Percentiles rank a stretch among this genome's conserved stretches.
Conservation (phyloP, 306 rosid genomes). For the Delonix regia region DNA sequence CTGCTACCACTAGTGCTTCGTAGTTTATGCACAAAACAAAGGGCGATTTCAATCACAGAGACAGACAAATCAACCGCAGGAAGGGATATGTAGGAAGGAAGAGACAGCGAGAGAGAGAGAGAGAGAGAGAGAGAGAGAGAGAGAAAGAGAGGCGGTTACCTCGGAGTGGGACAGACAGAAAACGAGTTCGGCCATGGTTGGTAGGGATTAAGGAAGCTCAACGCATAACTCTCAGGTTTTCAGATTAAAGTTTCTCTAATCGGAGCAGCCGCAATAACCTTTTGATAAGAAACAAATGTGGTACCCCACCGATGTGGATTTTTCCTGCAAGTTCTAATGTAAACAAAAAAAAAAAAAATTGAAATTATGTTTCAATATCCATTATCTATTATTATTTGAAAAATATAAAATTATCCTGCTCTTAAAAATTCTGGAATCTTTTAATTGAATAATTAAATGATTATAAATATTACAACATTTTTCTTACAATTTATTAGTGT, state of each 20-base stretch:
- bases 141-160: conserved; percentile 39
- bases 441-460: no score
- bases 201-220: conserved; percentile 25
- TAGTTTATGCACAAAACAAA: neutral
- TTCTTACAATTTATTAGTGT: no score
- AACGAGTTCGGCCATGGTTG: conserved; percentile 35
- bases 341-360: no score
- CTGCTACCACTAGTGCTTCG: neutral
- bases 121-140: conserved; percentile 25
- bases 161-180: conserved; percentile 29
- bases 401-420: no score
- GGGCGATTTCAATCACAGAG: neutral
- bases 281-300: neutral
- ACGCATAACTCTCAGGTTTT: conserved; percentile 5
- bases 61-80: neutral
- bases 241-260: neutral
- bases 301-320: no score
- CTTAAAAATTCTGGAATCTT: no score
- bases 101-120: conserved; percentile 20
- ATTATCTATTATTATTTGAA: no score
- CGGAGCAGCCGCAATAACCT: neutral
- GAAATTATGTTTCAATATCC: no score
- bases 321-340: no score
- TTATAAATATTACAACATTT: no score
- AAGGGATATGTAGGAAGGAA: neutral